Base-by-base conservation (phyloP, 139 green algal genomes). In the Chlamydomonas urium region DNA sequence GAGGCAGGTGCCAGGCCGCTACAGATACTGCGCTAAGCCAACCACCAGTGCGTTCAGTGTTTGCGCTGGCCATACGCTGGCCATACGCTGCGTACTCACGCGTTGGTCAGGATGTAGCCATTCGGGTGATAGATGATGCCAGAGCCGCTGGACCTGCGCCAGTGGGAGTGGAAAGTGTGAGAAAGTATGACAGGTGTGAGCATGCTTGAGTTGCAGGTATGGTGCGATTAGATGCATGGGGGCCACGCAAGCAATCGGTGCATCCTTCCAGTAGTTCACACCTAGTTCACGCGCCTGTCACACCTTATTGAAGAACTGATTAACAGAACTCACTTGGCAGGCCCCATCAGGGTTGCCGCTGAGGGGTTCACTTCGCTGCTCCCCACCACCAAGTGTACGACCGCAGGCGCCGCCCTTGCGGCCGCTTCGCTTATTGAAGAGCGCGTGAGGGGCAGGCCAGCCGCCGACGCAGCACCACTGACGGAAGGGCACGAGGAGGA, bases 91-190 rank as follows among this genome's bases (percentile, higher is more conserved):
- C n/a, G n/a, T n/a, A n/a, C n/a, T n/a, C n/a, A n/a, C n/a, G 53
- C 53, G 29, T 63, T 63, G 24, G 53, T 63, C 17, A 63, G 53
- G 53, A 72, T 59, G 57, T 70, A 79, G 28, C 90, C 89, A 33
- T 76, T 67, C 0, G 81, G 14, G 34, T 83, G 68, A 26, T 92
- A 78, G 17, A 94, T 83, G 69, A 90, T 88, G 1, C 89, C 89
- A 23, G 72, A 85, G 37, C 89, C 89, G 53, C 17, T 63, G 26
- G 53, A 63, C 26, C 53, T 63, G 53, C 45, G 45, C 45, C 17
- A n/a, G 73, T 77, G 34, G 71, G 31, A 29, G 66, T 66, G 33
- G n/a, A 4, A 21, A 5, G 35, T 4, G 35, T 31, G 24, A 5
- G 4, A 14, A 17, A 38, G 59, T 4, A 19, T 45, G 33, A 37